Evolutionary conservation across 2,329 filamentous ascomycete genomes (phyloP).

Genomic region (Hymenoscyphus infarciens): DNA sequence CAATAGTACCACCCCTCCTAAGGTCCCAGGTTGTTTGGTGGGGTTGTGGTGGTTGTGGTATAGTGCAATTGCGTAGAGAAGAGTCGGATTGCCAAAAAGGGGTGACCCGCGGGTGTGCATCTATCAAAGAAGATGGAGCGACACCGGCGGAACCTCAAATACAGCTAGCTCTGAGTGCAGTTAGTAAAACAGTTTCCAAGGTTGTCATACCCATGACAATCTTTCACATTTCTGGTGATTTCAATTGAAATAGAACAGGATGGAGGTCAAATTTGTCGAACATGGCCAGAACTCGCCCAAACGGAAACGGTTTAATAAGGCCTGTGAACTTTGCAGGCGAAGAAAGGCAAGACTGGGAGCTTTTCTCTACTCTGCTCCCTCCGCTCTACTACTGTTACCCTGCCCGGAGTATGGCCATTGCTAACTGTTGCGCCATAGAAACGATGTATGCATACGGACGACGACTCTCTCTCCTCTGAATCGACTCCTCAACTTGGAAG

Average conservation of each 20-base stretch:
- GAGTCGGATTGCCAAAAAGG: too few relatives aligned
- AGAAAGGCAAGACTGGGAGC: slow-evolving; percentile 5
- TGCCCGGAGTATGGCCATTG: neutral
- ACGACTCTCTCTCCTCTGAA: neutral
- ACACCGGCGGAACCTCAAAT: too few relatives aligned
- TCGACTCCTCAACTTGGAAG: neutral
- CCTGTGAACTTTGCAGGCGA: slow-evolving; percentile 8
- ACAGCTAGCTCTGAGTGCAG: neutral
- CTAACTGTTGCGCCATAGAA: neutral
- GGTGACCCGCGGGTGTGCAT: too few relatives aligned
- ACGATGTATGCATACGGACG: slow-evolving; percentile 6
- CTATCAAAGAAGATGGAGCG: neutral
- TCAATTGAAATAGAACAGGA: neutral
- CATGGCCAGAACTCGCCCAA: slow-evolving; percentile 2
- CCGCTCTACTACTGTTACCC: too few relatives aligned
- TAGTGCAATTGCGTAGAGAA: neutral
- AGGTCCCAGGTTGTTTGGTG: too few relatives aligned
- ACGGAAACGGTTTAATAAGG: slow-evolving; percentile 7
- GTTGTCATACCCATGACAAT: neutral
- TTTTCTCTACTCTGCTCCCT: too few relatives aligned
- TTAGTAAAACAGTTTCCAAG: too few relatives aligned
- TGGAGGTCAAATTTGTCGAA: neutral
- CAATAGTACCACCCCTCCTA: too few relatives aligned
- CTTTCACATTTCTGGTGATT: neutral
- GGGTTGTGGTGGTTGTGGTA: neutral